A percentile compares a stretch with the other conserved stretches of the same genome.
These are phyloP conservation scores for Kodamaea plutei DNA, from an alignment of 1,139 yeast genomes.

Conservation along the genomic window DNA sequence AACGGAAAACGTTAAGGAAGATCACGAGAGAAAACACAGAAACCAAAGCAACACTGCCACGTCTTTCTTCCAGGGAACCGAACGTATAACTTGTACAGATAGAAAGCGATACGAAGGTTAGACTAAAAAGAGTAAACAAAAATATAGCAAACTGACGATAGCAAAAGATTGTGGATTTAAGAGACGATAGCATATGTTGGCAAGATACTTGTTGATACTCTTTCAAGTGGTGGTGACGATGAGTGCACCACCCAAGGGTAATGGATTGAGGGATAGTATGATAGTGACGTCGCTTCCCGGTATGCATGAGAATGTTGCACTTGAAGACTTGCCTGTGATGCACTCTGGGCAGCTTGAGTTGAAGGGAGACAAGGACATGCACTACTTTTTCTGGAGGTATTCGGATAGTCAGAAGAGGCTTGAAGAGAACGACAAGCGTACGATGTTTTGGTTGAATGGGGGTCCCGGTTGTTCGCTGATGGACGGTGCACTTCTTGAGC, in stretches of 20 bases:
- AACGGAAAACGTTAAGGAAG: no score
- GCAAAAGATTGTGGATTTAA: no score
- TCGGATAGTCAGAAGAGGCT: constrained; percentile 28
- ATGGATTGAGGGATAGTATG: constrained; percentile 16
- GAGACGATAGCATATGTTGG: no score
- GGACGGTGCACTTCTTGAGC: constrained; percentile 95
- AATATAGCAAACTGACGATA: no score
- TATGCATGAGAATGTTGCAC: constrained; percentile 26
- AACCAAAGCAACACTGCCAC: no score
- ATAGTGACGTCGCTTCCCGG: constrained; percentile 44
- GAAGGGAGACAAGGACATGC: constrained; percentile 50
- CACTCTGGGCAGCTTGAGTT: constrained; percentile 68
- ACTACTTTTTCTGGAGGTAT: constrained; percentile 81
- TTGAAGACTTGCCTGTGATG: constrained; percentile 48
- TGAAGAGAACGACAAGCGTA: constrained; percentile 31
- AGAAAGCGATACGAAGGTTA: no score
- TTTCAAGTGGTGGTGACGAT: not conserved
- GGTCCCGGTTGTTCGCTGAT: constrained; percentile 97
- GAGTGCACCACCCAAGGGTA: not conserved
- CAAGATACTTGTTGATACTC: not conserved
- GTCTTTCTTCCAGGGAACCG: no score
- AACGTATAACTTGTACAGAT: no score
- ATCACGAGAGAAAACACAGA: no score
- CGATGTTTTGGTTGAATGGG: constrained; percentile 89
- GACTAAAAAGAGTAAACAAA: no score